Conservation (phyloP, 192 early-diverging fungal species). For the Allomyces arbusculus region DNA sequence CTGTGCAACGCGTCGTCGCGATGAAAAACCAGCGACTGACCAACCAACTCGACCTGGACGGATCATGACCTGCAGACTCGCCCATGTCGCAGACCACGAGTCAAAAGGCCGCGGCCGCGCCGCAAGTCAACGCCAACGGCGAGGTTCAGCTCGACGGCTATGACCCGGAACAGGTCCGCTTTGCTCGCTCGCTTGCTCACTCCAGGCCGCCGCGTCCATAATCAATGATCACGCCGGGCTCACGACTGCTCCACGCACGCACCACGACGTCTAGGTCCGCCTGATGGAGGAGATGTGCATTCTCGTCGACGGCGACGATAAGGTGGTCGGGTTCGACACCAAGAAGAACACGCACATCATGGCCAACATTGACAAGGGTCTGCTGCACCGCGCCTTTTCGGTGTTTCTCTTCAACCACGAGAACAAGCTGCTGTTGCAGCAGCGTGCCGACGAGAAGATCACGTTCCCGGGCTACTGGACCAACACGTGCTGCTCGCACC, state of each 20-base stretch:
- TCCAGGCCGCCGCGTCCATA: no score
- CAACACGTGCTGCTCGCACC: constrained; percentile 98
- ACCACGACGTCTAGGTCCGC: constrained; percentile 68
- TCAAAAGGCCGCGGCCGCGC: no score
- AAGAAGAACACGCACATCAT: constrained; percentile 51
- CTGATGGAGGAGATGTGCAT: constrained; percentile 99
- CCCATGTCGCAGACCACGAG: no score
- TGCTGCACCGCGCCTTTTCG: constrained; percentile 88
- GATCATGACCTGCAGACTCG: no score
- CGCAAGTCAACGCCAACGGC: no score
- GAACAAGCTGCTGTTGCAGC: constrained; percentile 76
- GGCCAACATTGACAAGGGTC: constrained; percentile 70
- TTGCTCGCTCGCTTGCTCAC: no score
- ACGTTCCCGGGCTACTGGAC: constrained; percentile 93
- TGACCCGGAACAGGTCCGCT: no score
- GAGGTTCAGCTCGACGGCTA: no score
- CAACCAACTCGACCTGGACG: no score
- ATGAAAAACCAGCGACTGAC: no score
- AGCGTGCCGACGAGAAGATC: constrained; percentile 89
- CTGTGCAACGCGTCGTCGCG: no score
- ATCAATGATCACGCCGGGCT: no score
- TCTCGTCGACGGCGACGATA: constrained; percentile 74
- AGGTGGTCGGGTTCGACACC: constrained; percentile 39
- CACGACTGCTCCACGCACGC: constrained; percentile 28
- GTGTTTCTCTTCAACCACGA: constrained; percentile 86